A percentile compares a stretch with the other conserved stretches of the same genome.
phyloP scores from a whole-genome alignment of 768 basidiomycete species.

The Pholiota conissans region DNA sequence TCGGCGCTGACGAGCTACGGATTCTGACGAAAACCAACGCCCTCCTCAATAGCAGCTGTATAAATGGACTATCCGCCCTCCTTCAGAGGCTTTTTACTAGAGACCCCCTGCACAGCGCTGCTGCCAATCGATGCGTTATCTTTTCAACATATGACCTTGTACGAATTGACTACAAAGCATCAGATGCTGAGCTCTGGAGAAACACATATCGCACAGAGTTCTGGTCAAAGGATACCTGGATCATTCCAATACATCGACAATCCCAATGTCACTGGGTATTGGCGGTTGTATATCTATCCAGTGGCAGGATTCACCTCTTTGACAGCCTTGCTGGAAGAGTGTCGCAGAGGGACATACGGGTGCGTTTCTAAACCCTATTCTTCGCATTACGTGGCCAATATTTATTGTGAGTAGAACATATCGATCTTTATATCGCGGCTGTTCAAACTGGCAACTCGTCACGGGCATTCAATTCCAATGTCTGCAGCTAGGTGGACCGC shows the following conservation, averaged over 20 bases:
- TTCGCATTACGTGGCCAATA: not conserved
- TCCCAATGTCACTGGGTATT: not conserved
- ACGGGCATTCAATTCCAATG: not conserved
- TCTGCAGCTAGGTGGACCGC: not conserved
- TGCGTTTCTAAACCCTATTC: not conserved
- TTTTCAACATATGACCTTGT: conserved; percentile 20
- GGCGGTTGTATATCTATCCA: not conserved
- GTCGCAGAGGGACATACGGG: not conserved
- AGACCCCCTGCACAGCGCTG: not conserved
- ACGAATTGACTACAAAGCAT: conserved; percentile 12
- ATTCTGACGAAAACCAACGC: conserved; percentile 1
- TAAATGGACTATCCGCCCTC: conserved; percentile 24
- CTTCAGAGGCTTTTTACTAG: conserved; percentile 8
- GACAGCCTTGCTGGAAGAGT: not conserved
- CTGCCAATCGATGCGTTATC: conserved; percentile 9
- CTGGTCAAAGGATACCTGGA: conserved; percentile 33
- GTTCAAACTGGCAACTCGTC: not conserved
- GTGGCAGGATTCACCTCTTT: not conserved
- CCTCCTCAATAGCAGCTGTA: conserved; percentile 23
- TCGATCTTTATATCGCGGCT: not conserved
- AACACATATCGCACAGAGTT: conserved; percentile 13
- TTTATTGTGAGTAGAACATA: not conserved
- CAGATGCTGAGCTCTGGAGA: conserved; percentile 23
- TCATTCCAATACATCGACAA: conserved; percentile 35
- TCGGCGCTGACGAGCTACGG: conserved; percentile 2